phyloP scores from a whole-genome alignment of 208 protist species.

The Acanthamoeba triangularis region DNA sequence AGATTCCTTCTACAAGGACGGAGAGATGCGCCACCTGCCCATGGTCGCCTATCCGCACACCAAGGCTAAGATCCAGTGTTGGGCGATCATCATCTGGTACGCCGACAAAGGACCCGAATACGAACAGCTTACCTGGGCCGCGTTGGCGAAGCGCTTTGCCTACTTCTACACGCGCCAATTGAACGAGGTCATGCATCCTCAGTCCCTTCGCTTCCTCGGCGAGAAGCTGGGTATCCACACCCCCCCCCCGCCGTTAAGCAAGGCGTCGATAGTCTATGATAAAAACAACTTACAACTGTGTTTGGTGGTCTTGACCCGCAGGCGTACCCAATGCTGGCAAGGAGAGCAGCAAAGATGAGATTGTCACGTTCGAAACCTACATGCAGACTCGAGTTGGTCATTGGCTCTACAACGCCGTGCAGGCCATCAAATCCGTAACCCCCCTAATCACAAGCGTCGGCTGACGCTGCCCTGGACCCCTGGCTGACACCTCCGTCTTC shows the following conservation, averaged over 20 bases:
- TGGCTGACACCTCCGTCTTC: neutral
- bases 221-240: constrained; percentile 22
- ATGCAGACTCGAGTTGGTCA: constrained; percentile 54
- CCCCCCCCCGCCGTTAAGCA: neutral
- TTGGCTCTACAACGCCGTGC: constrained; percentile 62
- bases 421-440: constrained; percentile 64
- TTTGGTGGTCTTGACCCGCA: neutral
- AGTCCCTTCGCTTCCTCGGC: constrained; percentile 66
- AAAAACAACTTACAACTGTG: too few relatives aligned
- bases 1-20: constrained; percentile 38
- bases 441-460: neutral
- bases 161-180: constrained; percentile 66
- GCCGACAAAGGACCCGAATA: constrained; percentile 43
- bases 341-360: constrained; percentile 55
- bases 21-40: constrained; percentile 15
- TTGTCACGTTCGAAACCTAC: constrained; percentile 58
- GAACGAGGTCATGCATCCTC: constrained; percentile 53
- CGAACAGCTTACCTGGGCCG: constrained; percentile 58
- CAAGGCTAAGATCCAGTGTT: constrained; percentile 70
- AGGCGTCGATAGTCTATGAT: neutral
- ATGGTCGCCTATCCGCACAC: constrained; percentile 72
- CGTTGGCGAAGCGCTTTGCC: constrained; percentile 30
- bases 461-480: too few relatives aligned
- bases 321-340: constrained; percentile 54
- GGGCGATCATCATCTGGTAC: constrained; percentile 72